phyloP scores from a whole-genome alignment of 2,329 filamentous ascomycete species.

The Aspergillus nomiae region DNA sequence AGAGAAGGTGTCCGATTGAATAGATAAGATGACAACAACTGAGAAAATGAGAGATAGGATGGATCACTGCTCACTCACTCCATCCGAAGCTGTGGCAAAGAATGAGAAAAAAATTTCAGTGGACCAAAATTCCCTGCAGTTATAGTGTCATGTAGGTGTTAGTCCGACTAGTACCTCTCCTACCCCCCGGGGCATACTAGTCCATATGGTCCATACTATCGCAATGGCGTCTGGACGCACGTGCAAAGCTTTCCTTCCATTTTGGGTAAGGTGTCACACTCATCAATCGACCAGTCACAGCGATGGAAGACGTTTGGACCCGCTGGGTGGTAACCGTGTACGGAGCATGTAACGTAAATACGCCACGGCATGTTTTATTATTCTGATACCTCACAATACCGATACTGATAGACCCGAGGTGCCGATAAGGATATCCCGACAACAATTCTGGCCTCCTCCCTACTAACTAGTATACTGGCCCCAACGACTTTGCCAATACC shows the following conservation, averaged over 20 bases:
- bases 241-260: slow-evolving; percentile 7
- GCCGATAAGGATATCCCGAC: neutral
- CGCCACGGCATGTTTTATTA: neutral
- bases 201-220: neutral
- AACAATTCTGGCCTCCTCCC: neutral
- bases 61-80: neutral
- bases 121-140: neutral
- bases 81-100: neutral
- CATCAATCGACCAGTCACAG: neutral
- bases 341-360: neutral
- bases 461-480: neutral
- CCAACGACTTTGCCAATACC: neutral
- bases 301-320: neutral
- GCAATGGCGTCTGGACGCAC: slow-evolving; percentile 5
- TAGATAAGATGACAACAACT: neutral
- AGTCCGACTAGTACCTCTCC: neutral
- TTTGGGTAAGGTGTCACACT: neutral
- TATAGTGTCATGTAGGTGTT: slow-evolving; percentile 2
- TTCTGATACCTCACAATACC: neutral
- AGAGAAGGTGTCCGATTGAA: neutral
- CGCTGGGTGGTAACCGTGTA: neutral
- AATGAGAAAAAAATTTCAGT: neutral
- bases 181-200: neutral
- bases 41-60: neutral
- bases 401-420: neutral